These are phyloP conservation scores for Clarireedia monteithiana DNA, from an alignment of 2,329 filamentous ascomycete species.

Conservation along the genomic window DNA sequence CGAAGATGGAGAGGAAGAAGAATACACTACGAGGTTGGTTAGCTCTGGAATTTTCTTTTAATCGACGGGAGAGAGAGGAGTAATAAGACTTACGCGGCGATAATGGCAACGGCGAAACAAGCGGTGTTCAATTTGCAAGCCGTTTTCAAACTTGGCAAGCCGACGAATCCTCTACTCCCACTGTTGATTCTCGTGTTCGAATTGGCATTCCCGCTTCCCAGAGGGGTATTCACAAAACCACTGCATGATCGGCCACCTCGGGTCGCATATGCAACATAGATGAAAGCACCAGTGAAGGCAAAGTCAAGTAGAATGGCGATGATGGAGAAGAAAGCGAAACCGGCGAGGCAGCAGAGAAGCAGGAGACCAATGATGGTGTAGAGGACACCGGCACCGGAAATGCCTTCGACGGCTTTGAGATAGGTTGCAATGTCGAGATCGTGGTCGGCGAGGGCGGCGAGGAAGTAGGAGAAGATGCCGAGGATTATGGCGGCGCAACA, in stretches of 20 bases:
- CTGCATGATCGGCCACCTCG: slow-evolving; percentile 62
- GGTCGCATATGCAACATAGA: slow-evolving; percentile 74
- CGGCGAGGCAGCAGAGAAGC: slow-evolving; percentile 72
- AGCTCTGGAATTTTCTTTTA: slow-evolving; percentile 3
- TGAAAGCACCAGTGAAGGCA: slow-evolving; percentile 66
- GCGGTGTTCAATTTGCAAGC: slow-evolving; percentile 73
- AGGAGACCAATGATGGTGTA: slow-evolving; percentile 69
- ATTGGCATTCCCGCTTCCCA: slow-evolving; percentile 54
- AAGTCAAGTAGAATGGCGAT: slow-evolving; percentile 70
- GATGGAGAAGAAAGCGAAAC: slow-evolving; percentile 63
- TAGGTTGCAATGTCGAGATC: slow-evolving; percentile 53
- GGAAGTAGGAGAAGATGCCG: slow-evolving; percentile 77
- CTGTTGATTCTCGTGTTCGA: slow-evolving; percentile 38
- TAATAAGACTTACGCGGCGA: slow-evolving; percentile 54
- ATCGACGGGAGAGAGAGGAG: neutral
- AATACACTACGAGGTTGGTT: slow-evolving; percentile 46
- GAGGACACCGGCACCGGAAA: slow-evolving; percentile 65
- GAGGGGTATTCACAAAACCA: slow-evolving; percentile 55
- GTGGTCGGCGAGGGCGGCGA: slow-evolving; percentile 63
- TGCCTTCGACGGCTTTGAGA: slow-evolving; percentile 67
- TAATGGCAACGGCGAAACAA: slow-evolving; percentile 68
- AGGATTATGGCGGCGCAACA: slow-evolving; percentile 66
- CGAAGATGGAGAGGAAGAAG: slow-evolving; percentile 64
- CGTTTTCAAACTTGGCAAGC: slow-evolving; percentile 38
- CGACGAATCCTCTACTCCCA: slow-evolving; percentile 36